Conservation (phyloP, 345 rosid genomes). For the Dimocarpus longan region DNA sequence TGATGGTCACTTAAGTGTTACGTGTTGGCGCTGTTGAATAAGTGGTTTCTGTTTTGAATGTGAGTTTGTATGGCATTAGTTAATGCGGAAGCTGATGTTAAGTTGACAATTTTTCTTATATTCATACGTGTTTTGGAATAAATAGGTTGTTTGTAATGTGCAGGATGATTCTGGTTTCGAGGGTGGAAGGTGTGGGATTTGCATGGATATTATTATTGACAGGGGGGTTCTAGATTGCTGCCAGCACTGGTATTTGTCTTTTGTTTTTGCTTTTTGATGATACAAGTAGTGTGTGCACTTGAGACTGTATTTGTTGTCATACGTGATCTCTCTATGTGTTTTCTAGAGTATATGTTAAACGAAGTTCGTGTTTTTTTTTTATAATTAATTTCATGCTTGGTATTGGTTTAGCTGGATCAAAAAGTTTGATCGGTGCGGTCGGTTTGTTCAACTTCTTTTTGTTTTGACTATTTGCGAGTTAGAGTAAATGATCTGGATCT, state of each 20-base stretch:
- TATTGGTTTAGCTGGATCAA: background rate
- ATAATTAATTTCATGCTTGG: background rate
- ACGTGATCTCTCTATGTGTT: background rate
- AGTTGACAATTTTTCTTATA: conserved; percentile 7
- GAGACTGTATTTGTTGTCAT: background rate
- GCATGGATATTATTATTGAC: conserved; percentile 95
- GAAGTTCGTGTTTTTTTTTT: background rate
- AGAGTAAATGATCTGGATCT: conserved; percentile 25
- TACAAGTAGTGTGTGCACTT: background rate
- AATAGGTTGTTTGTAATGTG: conserved; percentile 4
- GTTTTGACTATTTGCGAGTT: conserved; percentile 7
- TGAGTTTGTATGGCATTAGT: background rate
- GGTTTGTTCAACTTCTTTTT: background rate
- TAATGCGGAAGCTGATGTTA: background rate
- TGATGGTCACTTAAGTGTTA: background rate
- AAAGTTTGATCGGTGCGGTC: background rate
- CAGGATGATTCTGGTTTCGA: conserved; percentile 65
- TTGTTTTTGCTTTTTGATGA: background rate
- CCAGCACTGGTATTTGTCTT: conserved; percentile 74
- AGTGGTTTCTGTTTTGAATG: background rate
- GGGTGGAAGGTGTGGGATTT: conserved; percentile 94
- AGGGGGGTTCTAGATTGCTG: conserved; percentile 98
- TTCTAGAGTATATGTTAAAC: background rate
- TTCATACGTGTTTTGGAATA: background rate
- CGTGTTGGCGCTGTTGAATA: too few relatives aligned